A percentile compares a stretch with the other conserved stretches of the same genome.
Evolutionary conservation across 106 monocot genomes (phyloP).

Genomic region (Dioscorea zingiberensis): DNA sequence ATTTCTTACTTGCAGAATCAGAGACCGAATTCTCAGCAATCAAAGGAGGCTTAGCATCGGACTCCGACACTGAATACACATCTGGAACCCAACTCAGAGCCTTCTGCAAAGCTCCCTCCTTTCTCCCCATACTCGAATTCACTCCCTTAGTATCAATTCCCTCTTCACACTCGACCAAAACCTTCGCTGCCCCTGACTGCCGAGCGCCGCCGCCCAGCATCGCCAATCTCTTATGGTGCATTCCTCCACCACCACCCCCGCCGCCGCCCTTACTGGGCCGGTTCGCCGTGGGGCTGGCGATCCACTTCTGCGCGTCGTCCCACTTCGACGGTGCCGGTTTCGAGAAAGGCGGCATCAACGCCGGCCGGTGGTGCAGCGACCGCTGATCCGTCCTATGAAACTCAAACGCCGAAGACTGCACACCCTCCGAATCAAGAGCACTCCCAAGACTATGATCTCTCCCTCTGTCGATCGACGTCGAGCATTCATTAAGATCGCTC

Average conservation of each 20-base stretch:
- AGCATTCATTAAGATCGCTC: constrained; percentile 28
- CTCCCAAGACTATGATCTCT: constrained; percentile 3
- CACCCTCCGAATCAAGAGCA: constrained; percentile 25
- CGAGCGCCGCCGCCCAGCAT: constrained; percentile 18
- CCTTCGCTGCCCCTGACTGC: constrained; percentile 23
- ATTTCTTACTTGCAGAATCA: constrained; percentile 48
- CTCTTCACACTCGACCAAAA: constrained; percentile 55
- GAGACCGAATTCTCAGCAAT: constrained; percentile 23
- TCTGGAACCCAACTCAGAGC: constrained; percentile 34
- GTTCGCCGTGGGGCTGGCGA: constrained; percentile 68
- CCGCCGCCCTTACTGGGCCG: constrained; percentile 21
- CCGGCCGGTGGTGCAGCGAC: constrained; percentile 17
- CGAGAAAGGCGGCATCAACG: constrained; percentile 50
- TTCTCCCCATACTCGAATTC: constrained; percentile 43
- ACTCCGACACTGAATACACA: constrained; percentile 22
- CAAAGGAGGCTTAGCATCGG: constrained; percentile 17
- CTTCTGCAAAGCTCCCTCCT: constrained; percentile 36
- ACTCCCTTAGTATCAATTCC: constrained; percentile 63
- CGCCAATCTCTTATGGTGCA: constrained; percentile 29
- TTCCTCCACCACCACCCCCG: background rate
- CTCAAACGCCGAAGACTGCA: constrained; percentile 49
- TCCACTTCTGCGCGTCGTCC: constrained; percentile 97
- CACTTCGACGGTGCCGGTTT: constrained; percentile 84
- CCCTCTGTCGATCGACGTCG: constrained; percentile 13
- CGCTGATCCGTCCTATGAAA: constrained; percentile 58